A percentile compares a stretch with the other conserved stretches of the same genome.
These are phyloP conservation scores for Ocimum tenuiflorum DNA, from an alignment of 257 asterid species.

Conservation along the genomic window DNA sequence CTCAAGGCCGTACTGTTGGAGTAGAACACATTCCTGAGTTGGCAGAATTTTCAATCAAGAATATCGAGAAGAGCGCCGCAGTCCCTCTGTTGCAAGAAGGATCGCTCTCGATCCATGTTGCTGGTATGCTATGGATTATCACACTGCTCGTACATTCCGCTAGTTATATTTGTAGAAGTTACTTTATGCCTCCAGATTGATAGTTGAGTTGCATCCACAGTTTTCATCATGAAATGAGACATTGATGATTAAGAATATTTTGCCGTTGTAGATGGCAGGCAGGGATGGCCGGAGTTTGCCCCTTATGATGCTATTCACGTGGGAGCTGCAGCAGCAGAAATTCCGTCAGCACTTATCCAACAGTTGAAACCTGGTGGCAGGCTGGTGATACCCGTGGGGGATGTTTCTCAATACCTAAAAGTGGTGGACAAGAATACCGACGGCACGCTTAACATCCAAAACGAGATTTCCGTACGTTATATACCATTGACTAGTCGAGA, in stretches of 20 bases:
- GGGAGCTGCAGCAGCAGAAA: constrained; percentile 87
- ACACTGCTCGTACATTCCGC: too few species aligned
- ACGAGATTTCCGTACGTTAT: constrained; percentile 67
- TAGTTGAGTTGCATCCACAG: too few species aligned
- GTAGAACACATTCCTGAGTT: constrained; percentile 92
- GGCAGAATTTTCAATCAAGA: constrained; percentile 52
- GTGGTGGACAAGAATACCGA: constrained; percentile 75
- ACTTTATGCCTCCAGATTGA: background rate
- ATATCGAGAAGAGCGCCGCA: constrained; percentile 67
- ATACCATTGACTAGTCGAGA: constrained; percentile 85
- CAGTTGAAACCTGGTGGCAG: constrained; percentile 91
- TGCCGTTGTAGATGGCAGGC: constrained; percentile 59
- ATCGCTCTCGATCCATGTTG: constrained; percentile 52
- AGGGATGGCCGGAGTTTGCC: constrained; percentile 78
- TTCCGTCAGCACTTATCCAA: constrained; percentile 75
- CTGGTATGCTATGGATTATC: too few species aligned
- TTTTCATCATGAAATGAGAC: background rate
- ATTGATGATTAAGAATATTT: background rate
- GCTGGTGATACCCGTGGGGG: constrained; percentile 88
- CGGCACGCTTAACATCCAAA: constrained; percentile 45
- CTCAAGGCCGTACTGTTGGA: constrained; percentile 72
- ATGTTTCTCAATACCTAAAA: constrained; percentile 58
- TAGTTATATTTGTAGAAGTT: background rate
- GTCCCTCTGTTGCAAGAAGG: constrained; percentile 67
- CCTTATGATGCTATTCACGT: constrained; percentile 94